These are phyloP conservation scores for Hibiscus tridactylites DNA, from an alignment of 345 rosid genomes.

Conservation along the genomic window DNA sequence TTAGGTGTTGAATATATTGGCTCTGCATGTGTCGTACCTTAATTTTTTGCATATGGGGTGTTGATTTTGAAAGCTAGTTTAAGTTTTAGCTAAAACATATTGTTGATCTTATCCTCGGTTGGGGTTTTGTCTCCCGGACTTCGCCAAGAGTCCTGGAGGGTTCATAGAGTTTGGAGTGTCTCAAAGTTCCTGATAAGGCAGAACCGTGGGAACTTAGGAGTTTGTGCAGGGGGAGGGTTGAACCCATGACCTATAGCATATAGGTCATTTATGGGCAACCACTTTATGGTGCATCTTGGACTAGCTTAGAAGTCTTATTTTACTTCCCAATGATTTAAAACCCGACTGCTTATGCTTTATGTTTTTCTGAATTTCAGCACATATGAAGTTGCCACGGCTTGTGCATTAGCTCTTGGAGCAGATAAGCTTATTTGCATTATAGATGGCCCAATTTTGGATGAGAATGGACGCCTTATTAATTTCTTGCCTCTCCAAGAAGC, in stretches of 20 bases:
- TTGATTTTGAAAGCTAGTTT: neutral
- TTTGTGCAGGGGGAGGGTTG: no score
- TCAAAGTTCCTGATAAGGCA: no score
- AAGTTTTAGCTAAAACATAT: neutral
- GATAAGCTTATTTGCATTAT: slow-evolving; percentile 89
- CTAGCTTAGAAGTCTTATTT: neutral
- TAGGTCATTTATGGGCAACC: no score
- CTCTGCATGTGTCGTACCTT: neutral
- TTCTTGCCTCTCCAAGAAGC: slow-evolving; percentile 91
- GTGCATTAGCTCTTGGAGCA: slow-evolving; percentile 91
- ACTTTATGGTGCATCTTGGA: slow-evolving; percentile 1
- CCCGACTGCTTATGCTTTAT: slow-evolving; percentile 5
- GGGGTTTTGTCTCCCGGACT: no score
- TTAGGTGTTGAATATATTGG: neutral
- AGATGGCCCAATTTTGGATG: slow-evolving; percentile 89
- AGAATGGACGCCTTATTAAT: slow-evolving; percentile 70
- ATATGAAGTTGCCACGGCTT: slow-evolving; percentile 97
- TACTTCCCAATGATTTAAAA: neutral
- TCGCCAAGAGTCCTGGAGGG: no score
- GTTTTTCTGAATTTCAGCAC: slow-evolving; percentile 49
- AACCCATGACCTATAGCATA: no score
- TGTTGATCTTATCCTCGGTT: neutral
- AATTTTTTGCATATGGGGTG: neutral
- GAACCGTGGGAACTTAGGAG: no score
- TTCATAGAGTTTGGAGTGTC: no score